Percentiles rank a stretch among this genome's conserved stretches.
phyloP scores from a whole-genome alignment of 495 filamentous ascomycete species.

The Aspergillus taichungensis region DNA sequence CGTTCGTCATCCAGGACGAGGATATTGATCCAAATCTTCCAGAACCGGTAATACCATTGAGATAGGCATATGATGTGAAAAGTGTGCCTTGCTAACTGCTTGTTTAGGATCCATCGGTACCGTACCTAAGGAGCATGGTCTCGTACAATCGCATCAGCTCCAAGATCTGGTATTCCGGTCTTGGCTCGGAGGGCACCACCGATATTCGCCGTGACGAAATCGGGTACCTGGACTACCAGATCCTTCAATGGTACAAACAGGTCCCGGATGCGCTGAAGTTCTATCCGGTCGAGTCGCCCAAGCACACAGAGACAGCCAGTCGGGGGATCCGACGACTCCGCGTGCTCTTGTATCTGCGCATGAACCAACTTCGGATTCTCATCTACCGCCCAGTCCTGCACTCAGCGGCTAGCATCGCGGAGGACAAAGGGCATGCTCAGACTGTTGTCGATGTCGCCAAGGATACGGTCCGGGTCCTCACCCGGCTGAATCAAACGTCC shows the following conservation, averaged over 20 bases:
- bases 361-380: slow-evolving; percentile 77
- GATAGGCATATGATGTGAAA: background rate
- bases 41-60: slow-evolving; percentile 50
- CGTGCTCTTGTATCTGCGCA: slow-evolving; percentile 53
- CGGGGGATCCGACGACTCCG: slow-evolving; percentile 43
- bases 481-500: slow-evolving; percentile 66
- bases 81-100: slow-evolving; percentile 2
- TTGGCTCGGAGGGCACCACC: slow-evolving; percentile 38
- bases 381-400: slow-evolving; percentile 78
- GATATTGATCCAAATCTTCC: slow-evolving; percentile 74
- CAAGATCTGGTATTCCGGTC: slow-evolving; percentile 64
- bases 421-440: slow-evolving; percentile 57
- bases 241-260: slow-evolving; percentile 69
- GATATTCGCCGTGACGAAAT: slow-evolving; percentile 56
- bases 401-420: slow-evolving; percentile 63
- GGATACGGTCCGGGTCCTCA: slow-evolving; percentile 67
- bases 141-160: slow-evolving; percentile 66
- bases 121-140: slow-evolving; percentile 71
- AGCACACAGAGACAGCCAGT: slow-evolving; percentile 30
- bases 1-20: slow-evolving; percentile 72
- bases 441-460: slow-evolving; percentile 70
- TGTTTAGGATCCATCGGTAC: slow-evolving; percentile 52
- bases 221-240: slow-evolving; percentile 65
- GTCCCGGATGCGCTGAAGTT: slow-evolving; percentile 51
- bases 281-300: slow-evolving; percentile 43